Conservation (phyloP, 179 eudicot species). For the Beta corolliflora region DNA sequence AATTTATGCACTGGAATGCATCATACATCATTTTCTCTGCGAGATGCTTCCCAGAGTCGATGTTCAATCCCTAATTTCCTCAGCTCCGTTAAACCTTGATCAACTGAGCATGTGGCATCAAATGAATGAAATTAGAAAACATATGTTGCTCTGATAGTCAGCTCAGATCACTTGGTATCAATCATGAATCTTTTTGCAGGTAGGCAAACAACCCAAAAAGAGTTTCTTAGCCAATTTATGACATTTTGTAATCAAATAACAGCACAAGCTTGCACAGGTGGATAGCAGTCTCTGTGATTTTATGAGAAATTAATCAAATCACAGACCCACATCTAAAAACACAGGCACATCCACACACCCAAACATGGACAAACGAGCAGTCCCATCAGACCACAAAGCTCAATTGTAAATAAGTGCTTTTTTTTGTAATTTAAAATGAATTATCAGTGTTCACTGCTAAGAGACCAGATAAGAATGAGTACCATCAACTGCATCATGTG, state of each 20-base stretch:
- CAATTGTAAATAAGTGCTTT: background rate
- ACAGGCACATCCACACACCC: background rate
- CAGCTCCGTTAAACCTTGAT: conserved; percentile 74
- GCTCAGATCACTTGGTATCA: background rate
- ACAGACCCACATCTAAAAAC: background rate
- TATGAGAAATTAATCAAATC: background rate
- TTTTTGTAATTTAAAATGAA: background rate
- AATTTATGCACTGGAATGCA: conserved; percentile 3
- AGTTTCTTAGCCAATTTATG: background rate
- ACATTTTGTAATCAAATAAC: background rate
- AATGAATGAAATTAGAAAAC: conserved; percentile 8
- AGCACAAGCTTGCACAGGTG: background rate
- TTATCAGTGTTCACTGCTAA: background rate
- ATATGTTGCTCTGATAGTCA: background rate
- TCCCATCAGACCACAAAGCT: background rate
- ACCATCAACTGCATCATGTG: conserved; percentile 74
- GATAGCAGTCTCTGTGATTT: background rate
- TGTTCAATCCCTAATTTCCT: conserved; percentile 67
- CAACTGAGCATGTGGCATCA: conserved; percentile 41
- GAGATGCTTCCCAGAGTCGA: conserved; percentile 74
- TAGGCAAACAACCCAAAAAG: background rate
- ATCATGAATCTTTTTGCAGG: background rate
- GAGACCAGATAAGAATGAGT: background rate
- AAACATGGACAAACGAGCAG: background rate
- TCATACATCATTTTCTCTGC: conserved; percentile 46